Percentiles rank a stretch among this genome's conserved stretches.
phyloP scores from a whole-genome alignment of 257 asterid species.

The Dorcoceras hygrometricum region DNA sequence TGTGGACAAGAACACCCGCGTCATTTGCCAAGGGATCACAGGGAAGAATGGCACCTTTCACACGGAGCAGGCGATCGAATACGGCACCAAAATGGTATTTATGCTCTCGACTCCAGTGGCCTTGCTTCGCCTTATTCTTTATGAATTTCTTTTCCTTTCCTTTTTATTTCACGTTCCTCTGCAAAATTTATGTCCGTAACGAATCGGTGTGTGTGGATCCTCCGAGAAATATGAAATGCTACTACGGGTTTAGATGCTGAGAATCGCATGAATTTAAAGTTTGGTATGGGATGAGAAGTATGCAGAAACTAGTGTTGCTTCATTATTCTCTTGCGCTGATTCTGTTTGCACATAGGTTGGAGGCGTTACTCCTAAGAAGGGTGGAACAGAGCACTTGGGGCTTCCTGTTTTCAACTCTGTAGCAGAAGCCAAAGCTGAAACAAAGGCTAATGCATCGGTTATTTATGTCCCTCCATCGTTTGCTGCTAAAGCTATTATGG shows the following conservation, averaged over 20 bases:
- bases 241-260: not conserved
- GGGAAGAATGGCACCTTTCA: conserved; percentile 95
- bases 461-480: conserved; percentile 95
- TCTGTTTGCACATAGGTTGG: conserved; percentile 60
- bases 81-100: conserved; percentile 87
- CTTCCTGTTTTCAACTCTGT: conserved; percentile 90
- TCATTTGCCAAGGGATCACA: conserved; percentile 91
- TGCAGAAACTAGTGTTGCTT: not conserved
- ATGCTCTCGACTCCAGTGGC: not conserved
- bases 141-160: not conserved
- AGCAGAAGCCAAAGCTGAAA: conserved; percentile 91
- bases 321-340: not conserved
- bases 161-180: not conserved
- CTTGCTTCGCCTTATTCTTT: not conserved
- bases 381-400: conserved; percentile 97
- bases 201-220: not conserved
- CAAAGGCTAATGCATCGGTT: conserved; percentile 89
- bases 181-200: not conserved
- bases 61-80: conserved; percentile 94
- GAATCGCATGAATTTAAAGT: not conserved
- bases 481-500: conserved; percentile 89
- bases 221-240: not conserved
- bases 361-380: conserved; percentile 93
- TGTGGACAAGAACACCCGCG: conserved; percentile 92
- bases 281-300: not conserved